phyloP scores from a whole-genome alignment of 768 basidiomycete genomes.

The Auriculariales sp. region DNA sequence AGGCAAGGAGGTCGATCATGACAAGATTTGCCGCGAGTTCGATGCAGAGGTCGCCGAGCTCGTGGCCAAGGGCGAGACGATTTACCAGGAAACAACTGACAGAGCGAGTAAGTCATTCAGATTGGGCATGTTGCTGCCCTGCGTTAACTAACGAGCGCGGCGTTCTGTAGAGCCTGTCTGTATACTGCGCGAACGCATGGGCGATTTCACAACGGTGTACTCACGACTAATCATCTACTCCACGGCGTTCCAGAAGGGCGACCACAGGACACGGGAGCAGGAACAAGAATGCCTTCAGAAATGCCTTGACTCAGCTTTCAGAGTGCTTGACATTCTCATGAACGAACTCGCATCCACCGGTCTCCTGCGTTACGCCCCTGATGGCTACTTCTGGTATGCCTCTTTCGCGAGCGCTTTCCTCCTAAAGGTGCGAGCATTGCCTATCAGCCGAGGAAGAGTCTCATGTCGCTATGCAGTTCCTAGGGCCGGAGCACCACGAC shows the following conservation, averaged over 20 bases:
- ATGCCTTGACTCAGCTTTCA: conserved; percentile 40
- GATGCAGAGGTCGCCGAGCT: not conserved
- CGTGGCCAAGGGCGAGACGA: not conserved
- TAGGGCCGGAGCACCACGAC: not conserved
- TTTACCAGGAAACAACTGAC: conserved; percentile 1
- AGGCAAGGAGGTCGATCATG: not conserved
- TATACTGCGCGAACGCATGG: not conserved
- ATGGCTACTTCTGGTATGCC: conserved; percentile 20
- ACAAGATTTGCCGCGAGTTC: conserved; percentile 1
- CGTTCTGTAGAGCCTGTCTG: not conserved
- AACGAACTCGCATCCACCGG: conserved; percentile 39
- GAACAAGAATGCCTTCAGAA: conserved; percentile 28
- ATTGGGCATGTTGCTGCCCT: conserved; percentile 7
- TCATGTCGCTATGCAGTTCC: too few relatives aligned
- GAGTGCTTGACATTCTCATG: conserved; percentile 38
- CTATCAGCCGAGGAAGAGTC: too few relatives aligned
- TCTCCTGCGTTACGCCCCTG: conserved; percentile 41
- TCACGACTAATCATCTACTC: conserved; percentile 43
- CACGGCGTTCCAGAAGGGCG: conserved; percentile 35
- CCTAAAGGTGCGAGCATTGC: conserved; percentile 29
- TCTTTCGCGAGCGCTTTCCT: conserved; percentile 49
- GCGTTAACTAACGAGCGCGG: conserved; percentile 3
- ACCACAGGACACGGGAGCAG: conserved; percentile 22
- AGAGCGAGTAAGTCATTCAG: conserved; percentile 1
- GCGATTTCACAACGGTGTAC: conserved; percentile 16